phyloP scores from a whole-genome alignment of 108 stramenopile species.

The Mediolabrus comicus region DNA sequence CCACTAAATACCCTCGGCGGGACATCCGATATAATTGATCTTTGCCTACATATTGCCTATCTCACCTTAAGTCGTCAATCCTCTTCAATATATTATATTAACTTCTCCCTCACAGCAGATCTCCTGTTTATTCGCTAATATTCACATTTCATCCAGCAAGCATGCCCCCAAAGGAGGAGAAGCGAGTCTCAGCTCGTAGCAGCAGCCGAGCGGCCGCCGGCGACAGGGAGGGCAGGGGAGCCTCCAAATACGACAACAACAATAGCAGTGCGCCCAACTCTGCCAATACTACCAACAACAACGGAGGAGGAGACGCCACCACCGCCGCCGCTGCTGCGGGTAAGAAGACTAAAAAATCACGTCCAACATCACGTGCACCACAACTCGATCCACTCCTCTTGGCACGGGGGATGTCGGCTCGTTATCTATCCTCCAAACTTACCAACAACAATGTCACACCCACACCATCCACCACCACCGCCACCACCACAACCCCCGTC shows the following conservation, averaged over 20 bases:
- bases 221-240: neutral
- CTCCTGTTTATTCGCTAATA: too few relatives aligned
- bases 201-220: neutral
- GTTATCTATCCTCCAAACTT: constrained; percentile 59
- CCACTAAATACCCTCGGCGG: too few relatives aligned
- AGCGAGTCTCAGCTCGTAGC: neutral
- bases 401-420: constrained; percentile 74
- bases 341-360: neutral
- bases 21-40: too few relatives aligned
- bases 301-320: neutral
- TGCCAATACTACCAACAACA: too few relatives aligned
- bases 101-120: too few relatives aligned
- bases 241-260: too few relatives aligned
- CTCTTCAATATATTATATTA: too few relatives aligned
- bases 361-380: neutral
- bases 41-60: too few relatives aligned
- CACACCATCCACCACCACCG: neutral
- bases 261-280: too few relatives aligned
- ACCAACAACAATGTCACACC: too few relatives aligned
- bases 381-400: constrained; percentile 55
- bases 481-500: neutral
- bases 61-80: too few relatives aligned
- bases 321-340: neutral
- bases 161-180: constrained; percentile 1
- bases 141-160: too few relatives aligned